Percentiles rank a stretch among this genome's conserved stretches.
phyloP scores from a whole-genome alignment of 495 filamentous ascomycete genomes.

The Parathielavia appendiculata region DNA sequence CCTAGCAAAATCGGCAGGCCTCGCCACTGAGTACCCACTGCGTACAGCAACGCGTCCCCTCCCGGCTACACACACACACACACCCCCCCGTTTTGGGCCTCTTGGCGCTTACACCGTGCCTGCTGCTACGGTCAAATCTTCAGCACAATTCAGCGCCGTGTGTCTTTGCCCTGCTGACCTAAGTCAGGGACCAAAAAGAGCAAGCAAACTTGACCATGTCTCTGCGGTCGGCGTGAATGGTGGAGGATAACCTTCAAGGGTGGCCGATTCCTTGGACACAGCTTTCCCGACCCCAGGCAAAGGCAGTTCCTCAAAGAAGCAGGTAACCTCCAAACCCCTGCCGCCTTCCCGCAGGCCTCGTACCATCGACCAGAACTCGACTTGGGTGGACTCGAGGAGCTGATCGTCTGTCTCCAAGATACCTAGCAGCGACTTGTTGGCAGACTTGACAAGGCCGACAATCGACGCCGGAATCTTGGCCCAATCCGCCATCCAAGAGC shows the following conservation, averaged over 20 bases:
- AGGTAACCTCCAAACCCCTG: conserved; percentile 27
- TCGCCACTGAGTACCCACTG: too few species aligned
- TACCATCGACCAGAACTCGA: conserved; percentile 33
- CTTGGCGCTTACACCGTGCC: not conserved
- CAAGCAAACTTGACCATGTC: conserved; percentile 39
- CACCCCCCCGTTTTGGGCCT: not conserved
- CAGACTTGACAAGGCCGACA: conserved; percentile 21
- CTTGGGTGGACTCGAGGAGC: conserved; percentile 20
- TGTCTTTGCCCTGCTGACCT: not conserved
- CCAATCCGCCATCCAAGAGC: conserved; percentile 32
- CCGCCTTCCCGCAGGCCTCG: conserved; percentile 14
- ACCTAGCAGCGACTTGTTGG: conserved; percentile 23
- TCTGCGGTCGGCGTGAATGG: conserved; percentile 37
- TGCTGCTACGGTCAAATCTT: not conserved
- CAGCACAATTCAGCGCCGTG: not conserved
- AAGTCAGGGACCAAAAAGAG: too few species aligned
- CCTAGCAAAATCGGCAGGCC: too few species aligned
- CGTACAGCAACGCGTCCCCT: too few species aligned
- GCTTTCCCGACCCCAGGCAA: conserved; percentile 25
- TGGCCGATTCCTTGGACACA: conserved; percentile 39
- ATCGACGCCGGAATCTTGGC: conserved; percentile 8
- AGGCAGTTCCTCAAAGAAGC: conserved; percentile 32
- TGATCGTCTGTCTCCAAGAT: conserved; percentile 15
- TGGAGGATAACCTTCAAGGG: conserved; percentile 26
- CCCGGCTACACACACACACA: too few species aligned